Conservation (phyloP, 805 yeast genomes). For the Suhomyces faveliae region DNA sequence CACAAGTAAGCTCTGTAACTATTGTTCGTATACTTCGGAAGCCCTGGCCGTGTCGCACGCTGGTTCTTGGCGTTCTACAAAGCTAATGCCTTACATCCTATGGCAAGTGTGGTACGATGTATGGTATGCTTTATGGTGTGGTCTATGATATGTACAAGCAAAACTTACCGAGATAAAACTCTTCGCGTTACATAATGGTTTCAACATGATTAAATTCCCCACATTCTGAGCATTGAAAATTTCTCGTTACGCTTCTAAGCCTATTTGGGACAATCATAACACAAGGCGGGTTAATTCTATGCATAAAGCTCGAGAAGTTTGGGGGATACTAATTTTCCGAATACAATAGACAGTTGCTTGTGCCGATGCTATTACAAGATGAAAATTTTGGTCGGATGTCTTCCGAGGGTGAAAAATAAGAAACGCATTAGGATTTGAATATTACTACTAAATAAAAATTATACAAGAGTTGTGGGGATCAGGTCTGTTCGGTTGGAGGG, state of each 20-base stretch:
- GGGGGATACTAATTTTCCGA: background rate
- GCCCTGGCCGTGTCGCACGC: background rate
- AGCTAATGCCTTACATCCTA: no score
- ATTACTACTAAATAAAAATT: background rate
- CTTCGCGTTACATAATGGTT: background rate
- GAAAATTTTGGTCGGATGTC: background rate
- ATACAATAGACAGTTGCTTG: background rate
- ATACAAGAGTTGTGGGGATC: background rate
- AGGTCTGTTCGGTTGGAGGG: slow-evolving; percentile 31
- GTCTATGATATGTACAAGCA: no score
- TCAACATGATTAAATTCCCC: background rate
- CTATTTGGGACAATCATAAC: background rate
- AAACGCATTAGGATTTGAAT: background rate
- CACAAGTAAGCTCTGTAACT: background rate
- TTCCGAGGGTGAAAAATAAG: background rate
- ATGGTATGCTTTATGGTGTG: no score
- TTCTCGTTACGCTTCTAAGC: background rate
- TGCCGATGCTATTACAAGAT: background rate
- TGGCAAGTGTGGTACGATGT: no score
- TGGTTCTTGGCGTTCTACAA: background rate
- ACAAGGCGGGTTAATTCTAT: background rate
- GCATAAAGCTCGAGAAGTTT: background rate
- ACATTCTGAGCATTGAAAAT: background rate
- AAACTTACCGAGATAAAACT: no score
- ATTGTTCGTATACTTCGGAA: background rate